These are phyloP conservation scores for Polygonum maritimum DNA, from an alignment of 148 eudicot genomes.

Conservation along the genomic window DNA sequence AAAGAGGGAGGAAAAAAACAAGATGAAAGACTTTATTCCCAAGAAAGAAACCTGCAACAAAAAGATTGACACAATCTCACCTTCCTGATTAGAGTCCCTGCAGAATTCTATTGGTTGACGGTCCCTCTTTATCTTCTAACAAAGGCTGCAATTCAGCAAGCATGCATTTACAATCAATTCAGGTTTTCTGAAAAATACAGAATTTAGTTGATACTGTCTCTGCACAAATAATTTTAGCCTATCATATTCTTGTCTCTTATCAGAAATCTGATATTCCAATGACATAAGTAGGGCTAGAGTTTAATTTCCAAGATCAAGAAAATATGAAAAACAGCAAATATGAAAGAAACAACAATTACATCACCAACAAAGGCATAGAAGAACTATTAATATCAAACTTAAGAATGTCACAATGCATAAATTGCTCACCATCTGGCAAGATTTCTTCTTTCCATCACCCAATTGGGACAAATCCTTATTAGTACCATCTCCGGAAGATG, in stretches of 20 bases:
- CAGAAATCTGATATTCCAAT: background rate
- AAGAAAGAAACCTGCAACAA: background rate
- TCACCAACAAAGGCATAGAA: background rate
- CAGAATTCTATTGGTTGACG: conserved; percentile 38
- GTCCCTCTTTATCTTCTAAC: conserved; percentile 20
- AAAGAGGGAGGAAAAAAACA: background rate
- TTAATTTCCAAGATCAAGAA: background rate
- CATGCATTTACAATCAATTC: background rate
- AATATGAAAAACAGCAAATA: background rate
- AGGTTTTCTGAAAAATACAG: background rate
- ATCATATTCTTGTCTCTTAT: too few species aligned
- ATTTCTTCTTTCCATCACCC: conserved; percentile 18
- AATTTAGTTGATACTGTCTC: background rate
- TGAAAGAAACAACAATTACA: background rate
- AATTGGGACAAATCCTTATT: conserved; percentile 23
- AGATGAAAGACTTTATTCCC: conserved; percentile 1
- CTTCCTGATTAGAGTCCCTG: conserved; percentile 38
- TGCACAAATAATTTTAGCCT: background rate
- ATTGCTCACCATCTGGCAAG: conserved; percentile 20
- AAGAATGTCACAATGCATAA: background rate
- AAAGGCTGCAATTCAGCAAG: conserved; percentile 28
- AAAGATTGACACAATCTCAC: conserved; percentile 16
- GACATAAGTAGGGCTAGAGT: background rate
- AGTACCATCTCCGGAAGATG: conserved; percentile 7
- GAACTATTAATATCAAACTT: conserved; percentile 6